Percentiles rank a stretch among this genome's conserved stretches.
Conservation (phyloP, 331 rosid species). For the Saraca asoca region DNA sequence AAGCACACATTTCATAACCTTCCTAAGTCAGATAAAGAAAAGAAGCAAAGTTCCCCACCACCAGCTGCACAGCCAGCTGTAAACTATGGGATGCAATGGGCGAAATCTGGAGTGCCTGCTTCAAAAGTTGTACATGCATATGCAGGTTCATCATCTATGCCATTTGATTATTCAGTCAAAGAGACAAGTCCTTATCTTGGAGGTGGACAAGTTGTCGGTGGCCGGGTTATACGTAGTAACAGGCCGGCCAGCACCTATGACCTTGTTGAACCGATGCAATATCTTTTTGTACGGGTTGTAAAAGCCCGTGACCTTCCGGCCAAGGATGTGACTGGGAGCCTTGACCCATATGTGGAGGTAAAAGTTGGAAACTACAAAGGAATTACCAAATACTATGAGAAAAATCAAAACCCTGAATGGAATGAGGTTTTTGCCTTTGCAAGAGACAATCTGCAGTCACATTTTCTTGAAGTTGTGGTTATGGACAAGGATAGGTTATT, state of each 20-base stretch:
- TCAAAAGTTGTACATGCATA: slow-evolving; percentile 35
- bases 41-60: slow-evolving; percentile 34
- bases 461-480: slow-evolving; percentile 38
- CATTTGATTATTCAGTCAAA: slow-evolving; percentile 48
- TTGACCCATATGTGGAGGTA: slow-evolving; percentile 48
- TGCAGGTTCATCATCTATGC: slow-evolving; percentile 39
- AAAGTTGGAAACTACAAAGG: slow-evolving; percentile 48
- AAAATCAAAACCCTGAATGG: slow-evolving; percentile 51
- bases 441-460: slow-evolving; percentile 43
- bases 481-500: slow-evolving; percentile 41
- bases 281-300: slow-evolving; percentile 59
- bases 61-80: background rate
- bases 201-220: slow-evolving; percentile 64
- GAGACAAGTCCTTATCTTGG: slow-evolving; percentile 86
- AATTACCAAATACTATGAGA: slow-evolving; percentile 45
- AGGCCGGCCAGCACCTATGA: slow-evolving; percentile 67
- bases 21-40: slow-evolving; percentile 34
- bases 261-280: slow-evolving; percentile 78
- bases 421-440: slow-evolving; percentile 56
- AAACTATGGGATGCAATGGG: slow-evolving; percentile 45
- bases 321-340: slow-evolving; percentile 33
- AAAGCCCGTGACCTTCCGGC: slow-evolving; percentile 48
- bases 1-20: slow-evolving; percentile 54
- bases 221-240: slow-evolving; percentile 44
- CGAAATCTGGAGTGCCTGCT: slow-evolving; percentile 42